A percentile compares a stretch with the other conserved stretches of the same genome.
These are phyloP conservation scores for Malus hybrid DNA, from an alignment of 331 rosid genomes.

Conservation along the genomic window DNA sequence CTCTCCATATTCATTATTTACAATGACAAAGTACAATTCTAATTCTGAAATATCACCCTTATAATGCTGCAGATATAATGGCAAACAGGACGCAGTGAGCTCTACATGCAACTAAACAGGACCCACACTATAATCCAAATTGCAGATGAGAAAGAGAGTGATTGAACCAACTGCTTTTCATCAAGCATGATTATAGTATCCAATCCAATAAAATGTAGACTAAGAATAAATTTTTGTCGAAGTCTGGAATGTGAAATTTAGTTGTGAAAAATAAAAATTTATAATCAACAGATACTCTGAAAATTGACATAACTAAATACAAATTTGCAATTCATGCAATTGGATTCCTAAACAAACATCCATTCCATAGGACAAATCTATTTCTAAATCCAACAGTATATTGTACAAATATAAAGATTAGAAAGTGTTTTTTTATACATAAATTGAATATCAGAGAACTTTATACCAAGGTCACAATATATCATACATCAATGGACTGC, in stretches of 20 bases:
- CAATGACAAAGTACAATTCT: constrained; percentile 84
- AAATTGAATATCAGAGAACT: background rate
- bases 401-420: background rate
- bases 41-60: constrained; percentile 72
- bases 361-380: background rate
- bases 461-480: background rate
- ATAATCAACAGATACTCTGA: background rate
- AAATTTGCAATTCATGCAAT: background rate
- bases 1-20: constrained; percentile 97
- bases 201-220: background rate
- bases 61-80: constrained; percentile 50
- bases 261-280: background rate
- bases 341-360: background rate
- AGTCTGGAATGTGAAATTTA: background rate
- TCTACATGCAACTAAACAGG: background rate
- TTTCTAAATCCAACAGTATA: background rate
- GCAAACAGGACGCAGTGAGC: constrained; percentile 1
- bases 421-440: background rate
- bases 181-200: background rate
- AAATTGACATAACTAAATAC: background rate
- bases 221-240: background rate
- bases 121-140: background rate
- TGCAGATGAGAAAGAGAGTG: background rate
- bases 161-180: background rate
- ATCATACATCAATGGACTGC: background rate